A percentile compares a stretch with the other conserved stretches of the same genome.
These are phyloP conservation scores for Curvularia hawaiiensis DNA, from an alignment of 2,329 filamentous ascomycete species.

Conservation along the genomic window DNA sequence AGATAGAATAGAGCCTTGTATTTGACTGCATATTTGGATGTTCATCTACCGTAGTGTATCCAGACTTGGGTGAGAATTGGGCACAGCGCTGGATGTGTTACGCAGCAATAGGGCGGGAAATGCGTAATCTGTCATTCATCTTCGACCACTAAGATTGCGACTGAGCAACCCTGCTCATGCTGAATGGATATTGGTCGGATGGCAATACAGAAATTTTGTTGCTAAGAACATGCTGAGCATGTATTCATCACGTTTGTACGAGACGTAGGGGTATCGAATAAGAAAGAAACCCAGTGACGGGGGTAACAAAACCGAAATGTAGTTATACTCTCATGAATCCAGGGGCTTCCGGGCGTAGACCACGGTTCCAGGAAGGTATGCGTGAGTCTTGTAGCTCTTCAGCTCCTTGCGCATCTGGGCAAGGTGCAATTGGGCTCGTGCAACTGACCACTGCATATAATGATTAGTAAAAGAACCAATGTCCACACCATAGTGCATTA, in stretches of 20 bases:
- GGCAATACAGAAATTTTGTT: neutral
- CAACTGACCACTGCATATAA: slow-evolving; percentile 36
- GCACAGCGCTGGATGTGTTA: neutral
- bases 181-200: neutral
- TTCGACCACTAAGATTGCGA: neutral
- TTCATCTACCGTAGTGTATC: neutral
- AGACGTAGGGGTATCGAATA: neutral
- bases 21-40: neutral
- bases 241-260: neutral
- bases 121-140: neutral
- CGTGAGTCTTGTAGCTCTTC: slow-evolving; percentile 42
- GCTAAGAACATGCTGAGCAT: neutral
- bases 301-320: neutral
- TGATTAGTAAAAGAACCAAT: neutral
- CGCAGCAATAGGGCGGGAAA: neutral
- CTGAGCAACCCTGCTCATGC: neutral
- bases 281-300: neutral
- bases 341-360: slow-evolving; percentile 45
- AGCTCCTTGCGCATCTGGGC: slow-evolving; percentile 44
- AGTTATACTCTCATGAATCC: slow-evolving; percentile 8
- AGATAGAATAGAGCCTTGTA: neutral
- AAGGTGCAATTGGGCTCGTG: slow-evolving; percentile 45
- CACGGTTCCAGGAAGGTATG: slow-evolving; percentile 45
- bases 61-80: neutral
- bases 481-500: neutral